Conservation (phyloP, 768 basidiomycete genomes). For the Suillus plorans region DNA sequence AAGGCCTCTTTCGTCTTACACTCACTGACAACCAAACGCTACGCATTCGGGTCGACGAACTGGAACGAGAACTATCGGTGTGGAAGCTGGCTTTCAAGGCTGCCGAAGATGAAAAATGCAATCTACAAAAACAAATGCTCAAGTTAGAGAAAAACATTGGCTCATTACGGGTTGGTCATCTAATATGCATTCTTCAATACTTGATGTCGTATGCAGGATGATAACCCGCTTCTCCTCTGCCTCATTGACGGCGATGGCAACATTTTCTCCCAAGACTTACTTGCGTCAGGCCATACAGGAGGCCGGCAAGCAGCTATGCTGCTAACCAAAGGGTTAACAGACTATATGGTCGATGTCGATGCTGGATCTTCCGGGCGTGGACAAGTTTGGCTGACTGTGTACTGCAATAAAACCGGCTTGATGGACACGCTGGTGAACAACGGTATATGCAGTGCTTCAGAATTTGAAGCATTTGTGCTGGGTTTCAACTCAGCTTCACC, state of each 20-base stretch:
- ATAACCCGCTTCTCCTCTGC: slow-evolving; percentile 38
- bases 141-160: slow-evolving; percentile 34
- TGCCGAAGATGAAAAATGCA: slow-evolving; percentile 34
- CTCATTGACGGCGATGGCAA: slow-evolving; percentile 43
- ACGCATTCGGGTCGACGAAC: slow-evolving; percentile 31
- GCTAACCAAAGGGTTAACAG: slow-evolving; percentile 36
- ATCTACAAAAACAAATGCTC: slow-evolving; percentile 23
- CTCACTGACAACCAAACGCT: slow-evolving; percentile 31
- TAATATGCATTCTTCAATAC: background rate
- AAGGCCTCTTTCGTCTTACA: slow-evolving; percentile 32
- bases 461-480: slow-evolving; percentile 36
- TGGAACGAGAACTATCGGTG: slow-evolving; percentile 39
- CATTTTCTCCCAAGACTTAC: slow-evolving; percentile 35
- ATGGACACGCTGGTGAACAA: slow-evolving; percentile 30
- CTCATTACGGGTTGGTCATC: slow-evolving; percentile 27
- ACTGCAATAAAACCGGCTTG: slow-evolving; percentile 37
- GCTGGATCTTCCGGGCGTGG: slow-evolving; percentile 24
- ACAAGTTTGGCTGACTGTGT: slow-evolving; percentile 38
- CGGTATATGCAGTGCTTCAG: slow-evolving; percentile 30
- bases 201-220: slow-evolving; percentile 27
- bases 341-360: slow-evolving; percentile 29
- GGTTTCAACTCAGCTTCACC: slow-evolving; percentile 43
- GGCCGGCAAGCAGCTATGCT: slow-evolving; percentile 37
- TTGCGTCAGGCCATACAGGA: slow-evolving; percentile 31
- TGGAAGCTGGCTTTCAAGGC: slow-evolving; percentile 39